Conservation (phyloP, 2,329 filamentous ascomycete species). For the Acrocalymma vagum region DNA sequence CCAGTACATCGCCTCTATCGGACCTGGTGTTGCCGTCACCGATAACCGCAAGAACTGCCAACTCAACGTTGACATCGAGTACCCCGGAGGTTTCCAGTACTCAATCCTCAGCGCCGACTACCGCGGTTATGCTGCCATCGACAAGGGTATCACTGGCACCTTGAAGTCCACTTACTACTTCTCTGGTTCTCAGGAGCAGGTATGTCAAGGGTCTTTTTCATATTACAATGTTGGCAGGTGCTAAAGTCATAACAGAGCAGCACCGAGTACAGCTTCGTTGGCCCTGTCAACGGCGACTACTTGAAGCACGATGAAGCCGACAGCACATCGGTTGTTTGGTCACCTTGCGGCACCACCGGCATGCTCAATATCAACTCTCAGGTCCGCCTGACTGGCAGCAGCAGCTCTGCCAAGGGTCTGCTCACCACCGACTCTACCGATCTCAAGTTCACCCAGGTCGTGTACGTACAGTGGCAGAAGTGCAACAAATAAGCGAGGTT, state of each 20-base stretch:
- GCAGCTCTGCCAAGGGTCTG: slow-evolving; percentile 45
- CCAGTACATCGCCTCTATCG: slow-evolving; percentile 60
- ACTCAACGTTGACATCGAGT: slow-evolving; percentile 61
- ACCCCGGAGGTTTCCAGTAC: slow-evolving; percentile 63
- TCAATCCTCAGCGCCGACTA: slow-evolving; percentile 62
- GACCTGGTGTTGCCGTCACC: slow-evolving; percentile 51
- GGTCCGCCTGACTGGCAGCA: slow-evolving; percentile 49
- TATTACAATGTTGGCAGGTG: neutral
- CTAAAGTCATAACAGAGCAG: slow-evolving; percentile 32
- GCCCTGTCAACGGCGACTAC: slow-evolving; percentile 48
- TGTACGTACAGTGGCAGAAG: slow-evolving; percentile 56
- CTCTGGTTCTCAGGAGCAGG: slow-evolving; percentile 56
- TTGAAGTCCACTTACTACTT: slow-evolving; percentile 65
- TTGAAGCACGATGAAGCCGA: slow-evolving; percentile 52
- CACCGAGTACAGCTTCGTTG: slow-evolving; percentile 50
- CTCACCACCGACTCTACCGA: slow-evolving; percentile 60
- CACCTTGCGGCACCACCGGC: slow-evolving; percentile 59
- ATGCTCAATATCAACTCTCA: slow-evolving; percentile 65
- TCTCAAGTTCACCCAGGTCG: slow-evolving; percentile 56
- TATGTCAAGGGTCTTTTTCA: slow-evolving; percentile 22
- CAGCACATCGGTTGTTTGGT: slow-evolving; percentile 60
- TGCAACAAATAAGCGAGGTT: slow-evolving; percentile 35
- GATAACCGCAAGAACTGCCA: slow-evolving; percentile 63
- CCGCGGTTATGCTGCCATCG: slow-evolving; percentile 60
- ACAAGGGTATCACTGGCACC: slow-evolving; percentile 56